Conservation (phyloP, 129 eudicot genomes). For the Tagetes erecta region DNA sequence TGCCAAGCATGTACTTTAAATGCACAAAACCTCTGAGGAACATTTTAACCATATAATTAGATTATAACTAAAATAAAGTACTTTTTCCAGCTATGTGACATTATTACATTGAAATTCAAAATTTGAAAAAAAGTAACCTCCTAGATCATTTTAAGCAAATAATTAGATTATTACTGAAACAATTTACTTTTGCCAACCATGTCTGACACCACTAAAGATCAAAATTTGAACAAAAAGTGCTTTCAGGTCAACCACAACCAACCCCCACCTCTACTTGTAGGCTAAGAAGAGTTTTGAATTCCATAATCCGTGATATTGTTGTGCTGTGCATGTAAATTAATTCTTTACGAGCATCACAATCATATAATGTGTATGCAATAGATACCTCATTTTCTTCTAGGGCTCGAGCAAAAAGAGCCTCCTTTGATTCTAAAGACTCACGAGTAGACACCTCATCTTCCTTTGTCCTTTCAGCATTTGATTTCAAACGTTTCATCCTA, state of each 20-base stretch:
- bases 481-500: conserved; percentile 74
- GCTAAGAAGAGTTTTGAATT: conserved; percentile 1
- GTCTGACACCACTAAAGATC: background rate
- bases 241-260: background rate
- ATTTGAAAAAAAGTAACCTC: background rate
- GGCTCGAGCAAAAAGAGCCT: conserved; percentile 86
- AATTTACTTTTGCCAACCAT: background rate
- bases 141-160: background rate
- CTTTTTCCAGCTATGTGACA: background rate
- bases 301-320: background rate
- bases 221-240: background rate
- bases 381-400: conserved; percentile 81
- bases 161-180: background rate
- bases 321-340: background rate
- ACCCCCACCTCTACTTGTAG: background rate
- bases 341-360: background rate
- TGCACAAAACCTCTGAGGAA: background rate
- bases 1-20: background rate
- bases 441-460: conserved; percentile 68
- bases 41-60: background rate
- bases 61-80: background rate
- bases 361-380: background rate
- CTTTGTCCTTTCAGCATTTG: conserved; percentile 62
- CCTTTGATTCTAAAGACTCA: conserved; percentile 90
- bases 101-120: background rate